Conservation (phyloP, 257 asterid genomes). For the Anisodus tanguticus region DNA sequence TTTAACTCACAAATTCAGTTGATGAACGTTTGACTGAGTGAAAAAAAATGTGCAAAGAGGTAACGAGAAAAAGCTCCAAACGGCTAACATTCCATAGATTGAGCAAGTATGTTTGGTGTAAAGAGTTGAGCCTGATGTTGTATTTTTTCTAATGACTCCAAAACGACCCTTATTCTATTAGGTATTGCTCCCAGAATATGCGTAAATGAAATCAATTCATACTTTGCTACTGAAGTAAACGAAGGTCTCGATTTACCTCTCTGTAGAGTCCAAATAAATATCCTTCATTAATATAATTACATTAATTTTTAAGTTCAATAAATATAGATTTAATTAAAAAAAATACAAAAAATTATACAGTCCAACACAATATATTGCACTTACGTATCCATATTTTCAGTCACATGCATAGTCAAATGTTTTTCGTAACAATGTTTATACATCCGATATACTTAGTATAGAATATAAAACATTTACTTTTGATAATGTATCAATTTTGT, state of each 20-base stretch:
- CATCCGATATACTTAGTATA: too few species aligned
- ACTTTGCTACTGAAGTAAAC: background rate
- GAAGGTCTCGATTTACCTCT: background rate
- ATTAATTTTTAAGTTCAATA: too few species aligned
- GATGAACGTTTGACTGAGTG: background rate
- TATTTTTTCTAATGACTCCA: background rate
- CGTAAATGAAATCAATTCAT: background rate
- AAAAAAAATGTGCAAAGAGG: conserved; percentile 12
- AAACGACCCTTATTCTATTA: background rate
- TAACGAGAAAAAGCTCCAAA: conserved; percentile 22
- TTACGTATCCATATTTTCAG: too few species aligned
- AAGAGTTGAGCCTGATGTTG: background rate
- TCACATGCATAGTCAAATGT: too few species aligned
- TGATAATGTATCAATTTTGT: too few species aligned
- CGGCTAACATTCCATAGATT: conserved; percentile 28
- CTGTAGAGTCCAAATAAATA: too few species aligned
- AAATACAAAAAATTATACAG: too few species aligned
- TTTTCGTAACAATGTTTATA: too few species aligned
- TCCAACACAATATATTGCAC: too few species aligned
- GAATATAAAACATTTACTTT: too few species aligned
- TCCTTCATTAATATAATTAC: too few species aligned
- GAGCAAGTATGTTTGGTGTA: conserved; percentile 22
- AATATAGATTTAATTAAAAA: too few species aligned
- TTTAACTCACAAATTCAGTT: conserved; percentile 25
- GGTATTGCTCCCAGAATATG: background rate